Evolutionary conservation across 2,329 filamentous ascomycete genomes (phyloP).

Genomic region (Fusarium sp.): DNA sequence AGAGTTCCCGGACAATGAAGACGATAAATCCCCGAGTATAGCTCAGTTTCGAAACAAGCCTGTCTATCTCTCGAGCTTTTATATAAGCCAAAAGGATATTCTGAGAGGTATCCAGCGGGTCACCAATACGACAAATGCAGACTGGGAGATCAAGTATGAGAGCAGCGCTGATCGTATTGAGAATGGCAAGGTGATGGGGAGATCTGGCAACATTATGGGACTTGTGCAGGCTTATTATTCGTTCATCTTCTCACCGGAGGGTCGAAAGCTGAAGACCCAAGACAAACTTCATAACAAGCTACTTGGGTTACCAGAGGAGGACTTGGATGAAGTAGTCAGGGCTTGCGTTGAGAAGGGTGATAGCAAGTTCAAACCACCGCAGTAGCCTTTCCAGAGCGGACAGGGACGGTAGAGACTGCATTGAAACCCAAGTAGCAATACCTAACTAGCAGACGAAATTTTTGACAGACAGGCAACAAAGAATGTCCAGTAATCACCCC

Average conservation of each 20-base stretch:
- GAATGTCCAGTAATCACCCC: too few relatives aligned
- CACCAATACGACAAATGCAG: slow-evolving; percentile 63
- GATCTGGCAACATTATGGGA: not conserved
- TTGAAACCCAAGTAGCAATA: too few relatives aligned
- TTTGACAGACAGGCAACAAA: too few relatives aligned
- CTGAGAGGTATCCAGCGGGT: slow-evolving; percentile 69
- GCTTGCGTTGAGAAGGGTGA: not conserved
- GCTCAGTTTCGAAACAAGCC: slow-evolving; percentile 56
- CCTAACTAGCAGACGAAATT: too few relatives aligned
- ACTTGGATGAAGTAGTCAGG: not conserved
- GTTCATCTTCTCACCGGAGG: not conserved
- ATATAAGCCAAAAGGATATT: slow-evolving; percentile 71
- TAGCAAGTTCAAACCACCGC: not conserved
- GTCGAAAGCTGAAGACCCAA: not conserved
- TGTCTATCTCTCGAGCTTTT: slow-evolving; percentile 66
- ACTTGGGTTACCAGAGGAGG: not conserved
- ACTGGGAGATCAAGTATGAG: slow-evolving; percentile 68
- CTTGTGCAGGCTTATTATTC: slow-evolving; percentile 7
- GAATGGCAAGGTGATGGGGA: not conserved
- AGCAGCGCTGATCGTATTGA: slow-evolving; percentile 47
- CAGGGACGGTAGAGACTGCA: too few relatives aligned
- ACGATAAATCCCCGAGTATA: slow-evolving; percentile 36
- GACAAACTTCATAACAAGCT: slow-evolving; percentile 1
- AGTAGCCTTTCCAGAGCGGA: too few relatives aligned
- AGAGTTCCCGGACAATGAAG: not conserved